Percentiles rank a stretch among this genome's conserved stretches.
Evolutionary conservation across 805 yeast genomes (phyloP).

Genomic region (Saturnispora besseyi): DNA sequence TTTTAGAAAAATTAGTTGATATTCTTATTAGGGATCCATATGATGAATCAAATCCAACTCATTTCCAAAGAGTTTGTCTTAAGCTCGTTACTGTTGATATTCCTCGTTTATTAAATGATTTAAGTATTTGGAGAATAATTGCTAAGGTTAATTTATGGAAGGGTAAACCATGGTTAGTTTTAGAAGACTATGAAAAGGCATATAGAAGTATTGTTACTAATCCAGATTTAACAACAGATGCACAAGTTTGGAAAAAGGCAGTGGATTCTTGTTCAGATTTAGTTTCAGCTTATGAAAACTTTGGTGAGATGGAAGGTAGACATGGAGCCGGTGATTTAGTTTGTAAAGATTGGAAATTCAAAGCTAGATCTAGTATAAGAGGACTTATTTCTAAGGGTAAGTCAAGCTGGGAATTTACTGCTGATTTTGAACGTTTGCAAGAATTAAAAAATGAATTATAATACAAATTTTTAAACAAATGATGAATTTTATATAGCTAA

Average conservation of each 20-base stretch:
- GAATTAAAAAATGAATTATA: constrained; percentile 40
- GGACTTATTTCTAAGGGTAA: constrained; percentile 74
- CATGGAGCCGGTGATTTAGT: constrained; percentile 76
- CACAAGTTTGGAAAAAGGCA: constrained; percentile 63
- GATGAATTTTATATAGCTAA: neutral
- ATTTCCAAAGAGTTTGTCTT: constrained; percentile 60
- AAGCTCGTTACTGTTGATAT: constrained; percentile 63
- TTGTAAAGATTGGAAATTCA: constrained; percentile 87
- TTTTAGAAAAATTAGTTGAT: constrained; percentile 65
- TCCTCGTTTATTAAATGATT: constrained; percentile 57
- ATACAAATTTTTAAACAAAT: constrained; percentile 1
- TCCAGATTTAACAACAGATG: constrained; percentile 56
- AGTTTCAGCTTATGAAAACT: constrained; percentile 75
- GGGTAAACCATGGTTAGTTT: constrained; percentile 75
- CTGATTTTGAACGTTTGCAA: constrained; percentile 61
- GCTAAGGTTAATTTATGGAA: constrained; percentile 85
- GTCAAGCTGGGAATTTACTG: constrained; percentile 68
- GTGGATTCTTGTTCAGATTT: constrained; percentile 72
- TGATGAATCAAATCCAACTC: constrained; percentile 33
- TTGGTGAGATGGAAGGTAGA: constrained; percentile 79
- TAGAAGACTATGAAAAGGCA: constrained; percentile 81
- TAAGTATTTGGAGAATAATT: constrained; percentile 74
- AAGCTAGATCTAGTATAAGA: constrained; percentile 63
- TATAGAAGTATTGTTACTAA: constrained; percentile 60
- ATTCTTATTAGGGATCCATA: constrained; percentile 47